These are phyloP conservation scores for Zoysia matrella DNA, from an alignment of 202 grass and related monocot species.

Conservation along the genomic window DNA sequence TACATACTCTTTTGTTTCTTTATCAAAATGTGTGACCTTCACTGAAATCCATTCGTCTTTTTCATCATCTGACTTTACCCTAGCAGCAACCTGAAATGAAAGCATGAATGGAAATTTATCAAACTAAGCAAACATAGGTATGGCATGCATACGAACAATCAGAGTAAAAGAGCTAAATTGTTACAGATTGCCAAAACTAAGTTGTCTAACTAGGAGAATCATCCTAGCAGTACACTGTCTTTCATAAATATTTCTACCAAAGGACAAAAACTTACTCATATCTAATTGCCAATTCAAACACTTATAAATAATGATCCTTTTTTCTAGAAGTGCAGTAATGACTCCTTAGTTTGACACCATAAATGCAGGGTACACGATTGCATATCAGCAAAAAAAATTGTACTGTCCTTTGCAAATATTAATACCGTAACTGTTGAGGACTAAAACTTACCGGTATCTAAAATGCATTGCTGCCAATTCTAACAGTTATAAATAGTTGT, in stretches of 20 bases:
- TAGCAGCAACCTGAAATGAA: slow-evolving; percentile 90
- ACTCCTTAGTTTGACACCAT: no score
- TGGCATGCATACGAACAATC: slow-evolving; percentile 5
- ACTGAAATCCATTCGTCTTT: slow-evolving; percentile 96
- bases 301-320: no score
- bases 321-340: no score
- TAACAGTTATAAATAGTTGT: no score
- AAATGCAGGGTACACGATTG: no score
- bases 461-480: background rate
- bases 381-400: no score
- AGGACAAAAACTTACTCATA: no score
- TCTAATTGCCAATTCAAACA: no score
- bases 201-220: slow-evolving; percentile 1
- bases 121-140: background rate
- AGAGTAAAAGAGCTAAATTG: background rate
- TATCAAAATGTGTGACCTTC: slow-evolving; percentile 94
- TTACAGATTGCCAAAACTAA: background rate
- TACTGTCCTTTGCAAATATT: background rate
- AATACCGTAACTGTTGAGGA: background rate
- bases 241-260: background rate
- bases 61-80: slow-evolving; percentile 80
- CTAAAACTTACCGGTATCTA: background rate
- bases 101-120: slow-evolving; percentile 25
- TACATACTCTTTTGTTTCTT: slow-evolving; percentile 94
- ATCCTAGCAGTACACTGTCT: slow-evolving; percentile 6